phyloP scores from a whole-genome alignment of 2,329 filamentous ascomycete species.

The Cryphonectria nitschkei region DNA sequence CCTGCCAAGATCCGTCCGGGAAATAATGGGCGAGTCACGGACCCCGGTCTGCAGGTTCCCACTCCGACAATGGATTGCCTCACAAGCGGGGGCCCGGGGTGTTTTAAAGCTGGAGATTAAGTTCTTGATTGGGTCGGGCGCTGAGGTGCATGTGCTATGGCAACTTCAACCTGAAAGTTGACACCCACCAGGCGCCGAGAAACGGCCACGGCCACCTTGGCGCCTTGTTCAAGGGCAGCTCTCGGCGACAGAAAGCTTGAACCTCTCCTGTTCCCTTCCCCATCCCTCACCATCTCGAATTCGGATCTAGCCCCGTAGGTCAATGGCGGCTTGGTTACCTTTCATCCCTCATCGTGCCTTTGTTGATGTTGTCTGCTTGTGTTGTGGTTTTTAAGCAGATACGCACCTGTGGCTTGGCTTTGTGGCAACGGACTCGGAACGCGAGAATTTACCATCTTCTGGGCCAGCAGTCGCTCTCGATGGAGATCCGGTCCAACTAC shows the following conservation, averaged over 20 bases:
- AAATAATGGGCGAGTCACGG: background rate
- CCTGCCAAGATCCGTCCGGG: conserved; percentile 17
- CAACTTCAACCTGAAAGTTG: conserved; percentile 12
- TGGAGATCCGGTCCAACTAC: background rate
- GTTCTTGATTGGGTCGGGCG: background rate
- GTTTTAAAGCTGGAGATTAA: background rate
- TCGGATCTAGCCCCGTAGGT: background rate
- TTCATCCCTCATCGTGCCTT: background rate
- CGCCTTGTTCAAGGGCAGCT: background rate
- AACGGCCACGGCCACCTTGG: background rate
- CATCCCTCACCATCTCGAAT: background rate
- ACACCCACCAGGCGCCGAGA: background rate
- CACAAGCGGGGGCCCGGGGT: background rate
- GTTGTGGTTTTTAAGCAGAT: background rate
- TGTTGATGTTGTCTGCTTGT: background rate
- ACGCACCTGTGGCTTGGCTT: background rate
- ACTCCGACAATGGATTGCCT: background rate
- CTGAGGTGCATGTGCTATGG: background rate
- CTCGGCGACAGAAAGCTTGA: background rate
- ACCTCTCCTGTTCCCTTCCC: background rate
- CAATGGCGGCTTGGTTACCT: background rate
- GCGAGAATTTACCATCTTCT: background rate
- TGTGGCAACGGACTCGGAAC: background rate
- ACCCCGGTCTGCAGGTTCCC: background rate
- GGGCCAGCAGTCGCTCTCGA: background rate